Conservation (phyloP, 108 stramenopile species). For the Cyclotella atomus region DNA sequence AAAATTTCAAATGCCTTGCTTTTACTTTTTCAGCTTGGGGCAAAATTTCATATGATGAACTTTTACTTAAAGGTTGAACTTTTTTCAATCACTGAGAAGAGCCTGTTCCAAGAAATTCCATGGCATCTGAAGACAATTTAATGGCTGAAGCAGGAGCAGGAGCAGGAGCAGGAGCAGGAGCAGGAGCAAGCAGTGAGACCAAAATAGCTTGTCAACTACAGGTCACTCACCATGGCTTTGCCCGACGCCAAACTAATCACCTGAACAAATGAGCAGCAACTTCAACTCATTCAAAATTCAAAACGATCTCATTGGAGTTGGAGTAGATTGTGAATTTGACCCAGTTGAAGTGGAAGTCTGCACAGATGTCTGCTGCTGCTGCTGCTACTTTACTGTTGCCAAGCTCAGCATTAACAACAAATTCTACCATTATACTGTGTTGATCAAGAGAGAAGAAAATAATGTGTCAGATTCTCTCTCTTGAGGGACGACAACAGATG, state of each 20-base stretch:
- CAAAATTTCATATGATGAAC: too few relatives aligned
- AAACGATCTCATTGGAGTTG: not conserved
- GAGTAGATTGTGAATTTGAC: not conserved
- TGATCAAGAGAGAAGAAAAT: too few relatives aligned
- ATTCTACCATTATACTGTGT: slow-evolving; percentile 12
- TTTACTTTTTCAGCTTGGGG: too few relatives aligned
- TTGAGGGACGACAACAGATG: too few relatives aligned
- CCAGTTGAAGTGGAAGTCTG: slow-evolving; percentile 16
- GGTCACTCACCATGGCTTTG: slow-evolving; percentile 9
- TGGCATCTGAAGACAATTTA: slow-evolving; percentile 16
- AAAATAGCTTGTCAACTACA: slow-evolving; percentile 14
- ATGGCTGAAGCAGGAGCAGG: slow-evolving; percentile 5
- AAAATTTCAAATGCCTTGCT: too few relatives aligned
- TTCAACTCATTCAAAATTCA: slow-evolving; percentile 24
- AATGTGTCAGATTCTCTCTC: too few relatives aligned
- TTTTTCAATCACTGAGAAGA: too few relatives aligned
- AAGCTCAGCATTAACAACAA: not conserved
- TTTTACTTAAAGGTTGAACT: too few relatives aligned
- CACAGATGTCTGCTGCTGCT: not conserved
- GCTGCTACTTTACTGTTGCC: too few relatives aligned
- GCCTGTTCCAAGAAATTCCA: slow-evolving; percentile 14
- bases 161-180: too few relatives aligned
- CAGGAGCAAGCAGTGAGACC: too few relatives aligned
- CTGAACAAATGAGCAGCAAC: slow-evolving; percentile 2
- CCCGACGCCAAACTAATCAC: slow-evolving; percentile 26